Conservation (phyloP, 1,139 yeast species). For the Yamadazyma buinensis region DNA sequence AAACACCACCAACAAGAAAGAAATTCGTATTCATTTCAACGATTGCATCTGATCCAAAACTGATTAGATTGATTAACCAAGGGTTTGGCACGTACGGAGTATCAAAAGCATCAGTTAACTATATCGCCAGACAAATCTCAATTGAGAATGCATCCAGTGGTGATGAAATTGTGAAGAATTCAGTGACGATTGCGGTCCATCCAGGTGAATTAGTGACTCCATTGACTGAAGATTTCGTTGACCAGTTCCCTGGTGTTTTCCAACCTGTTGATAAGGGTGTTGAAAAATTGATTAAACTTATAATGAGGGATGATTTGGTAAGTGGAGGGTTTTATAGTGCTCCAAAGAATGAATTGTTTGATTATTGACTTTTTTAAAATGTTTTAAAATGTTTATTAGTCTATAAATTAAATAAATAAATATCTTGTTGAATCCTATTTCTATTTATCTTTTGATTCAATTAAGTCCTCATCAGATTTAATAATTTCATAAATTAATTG, state of each 20-base stretch:
- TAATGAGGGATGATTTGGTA: background rate
- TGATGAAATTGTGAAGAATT: slow-evolving; percentile 3
- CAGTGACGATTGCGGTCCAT: slow-evolving; percentile 8
- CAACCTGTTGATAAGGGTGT: background rate
- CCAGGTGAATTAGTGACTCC: slow-evolving; percentile 9
- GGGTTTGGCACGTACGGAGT: slow-evolving; percentile 11
- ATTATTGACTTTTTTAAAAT: too few species aligned
- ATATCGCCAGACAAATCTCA: slow-evolving; percentile 8
- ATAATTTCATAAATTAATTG: slow-evolving; percentile 19
- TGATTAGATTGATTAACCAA: background rate
- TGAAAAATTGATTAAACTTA: background rate
- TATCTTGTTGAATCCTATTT: too few species aligned
- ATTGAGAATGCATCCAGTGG: slow-evolving; percentile 5
- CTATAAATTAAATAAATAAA: too few species aligned
- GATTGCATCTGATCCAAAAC: slow-evolving; percentile 3
- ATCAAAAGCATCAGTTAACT: slow-evolving; percentile 11
- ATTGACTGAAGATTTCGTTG: slow-evolving; percentile 1
- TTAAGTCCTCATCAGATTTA: slow-evolving; percentile 12
- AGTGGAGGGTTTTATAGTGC: background rate
- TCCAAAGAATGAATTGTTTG: background rate
- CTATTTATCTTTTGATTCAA: too few species aligned
- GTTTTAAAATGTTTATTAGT: too few species aligned
- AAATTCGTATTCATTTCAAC: slow-evolving; percentile 8
- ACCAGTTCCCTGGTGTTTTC: background rate
- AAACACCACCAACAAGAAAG: slow-evolving; percentile 1